phyloP scores from a whole-genome alignment of 345 rosid species.

The Pistacia atlantica region DNA sequence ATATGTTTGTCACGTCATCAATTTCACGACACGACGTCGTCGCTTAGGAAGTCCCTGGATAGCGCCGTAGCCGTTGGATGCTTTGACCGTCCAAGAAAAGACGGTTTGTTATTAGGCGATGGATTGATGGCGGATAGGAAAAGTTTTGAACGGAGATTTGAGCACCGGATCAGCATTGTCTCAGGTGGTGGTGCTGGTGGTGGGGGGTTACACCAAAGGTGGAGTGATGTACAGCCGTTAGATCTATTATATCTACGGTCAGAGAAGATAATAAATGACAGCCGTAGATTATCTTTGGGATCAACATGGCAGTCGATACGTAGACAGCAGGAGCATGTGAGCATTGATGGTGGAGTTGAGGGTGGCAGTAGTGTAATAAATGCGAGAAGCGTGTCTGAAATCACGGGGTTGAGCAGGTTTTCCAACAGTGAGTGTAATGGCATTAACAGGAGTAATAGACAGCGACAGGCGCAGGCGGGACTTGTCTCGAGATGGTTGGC shows the following conservation, averaged over 20 bases:
- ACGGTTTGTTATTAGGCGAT: slow-evolving; percentile 48
- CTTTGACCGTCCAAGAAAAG: slow-evolving; percentile 62
- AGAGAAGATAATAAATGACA: slow-evolving; percentile 66
- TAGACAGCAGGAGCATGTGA: background rate
- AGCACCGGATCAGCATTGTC: slow-evolving; percentile 66
- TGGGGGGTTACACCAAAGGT: slow-evolving; percentile 36
- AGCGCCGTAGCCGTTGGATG: slow-evolving; percentile 44
- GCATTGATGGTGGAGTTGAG: background rate
- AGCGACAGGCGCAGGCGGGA: slow-evolving; percentile 50
- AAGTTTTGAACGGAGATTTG: slow-evolving; percentile 47
- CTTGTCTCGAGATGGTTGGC: slow-evolving; percentile 46
- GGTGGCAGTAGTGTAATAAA: slow-evolving; percentile 61
- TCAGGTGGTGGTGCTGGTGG: slow-evolving; percentile 34
- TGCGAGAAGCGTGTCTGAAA: slow-evolving; percentile 77
- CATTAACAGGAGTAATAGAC: slow-evolving; percentile 10
- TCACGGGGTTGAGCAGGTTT: slow-evolving; percentile 66
- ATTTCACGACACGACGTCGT: slow-evolving; percentile 12
- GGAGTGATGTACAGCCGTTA: slow-evolving; percentile 85
- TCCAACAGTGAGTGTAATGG: slow-evolving; percentile 31
- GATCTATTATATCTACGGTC: slow-evolving; percentile 73
- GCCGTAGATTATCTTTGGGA: slow-evolving; percentile 34
- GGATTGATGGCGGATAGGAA: slow-evolving; percentile 21
- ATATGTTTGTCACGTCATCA: background rate
- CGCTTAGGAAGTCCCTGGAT: slow-evolving; percentile 61
- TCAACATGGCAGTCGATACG: slow-evolving; percentile 14